Base-by-base conservation (phyloP, 1,284 basidiomycete species). In the Leccinum ponderosum region DNA sequence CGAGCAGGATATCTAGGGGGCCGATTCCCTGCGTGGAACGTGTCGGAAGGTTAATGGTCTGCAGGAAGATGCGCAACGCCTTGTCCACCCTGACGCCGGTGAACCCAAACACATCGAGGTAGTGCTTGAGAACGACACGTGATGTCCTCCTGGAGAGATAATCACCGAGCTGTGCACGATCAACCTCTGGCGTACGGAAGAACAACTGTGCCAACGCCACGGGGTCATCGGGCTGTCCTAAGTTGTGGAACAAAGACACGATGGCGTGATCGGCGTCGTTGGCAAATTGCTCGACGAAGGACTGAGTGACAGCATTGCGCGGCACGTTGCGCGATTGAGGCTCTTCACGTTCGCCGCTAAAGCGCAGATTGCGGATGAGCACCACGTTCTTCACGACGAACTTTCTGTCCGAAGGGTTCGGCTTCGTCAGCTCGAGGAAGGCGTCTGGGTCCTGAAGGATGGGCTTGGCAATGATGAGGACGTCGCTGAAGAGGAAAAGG, bases 401-500 rank as follows among this genome's bases (percentile, higher is more conserved):
- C 68, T 90, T 89, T 71, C 89, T 83, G 67, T 97, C 93, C 55
- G 91, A 83, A 1, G 87, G 83, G 65, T 81, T 87, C 8, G 88
- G 85, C 64, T 85, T 87, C 62, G 82, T 79, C 48, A 79, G 75
- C 62, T 89, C 85, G 53, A 84, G 75, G 42, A 87, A 77, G 37
- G 78, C 77, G 65, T 89, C 88, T 65, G 85, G 80, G 65, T 89
- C 87, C 56, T 84, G 80, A 58, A 83, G 74, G 65, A 90, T 79
- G 12, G 90, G 86, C 71, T 94, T 90, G 52, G 90, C 86, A 63
- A 99, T 87, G 72, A 99, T 86, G 51, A 99, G 83, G 53, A 98
- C 83, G 73, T 99, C 97, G 72, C 82, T 93, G 82, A 99, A 99
- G 22, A 99, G 81, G 78, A 98, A 96, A 12, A 99, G 82, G 79